Evolutionary conservation across 345 rosid genomes (phyloP).

Genomic region (Angophora floribunda): DNA sequence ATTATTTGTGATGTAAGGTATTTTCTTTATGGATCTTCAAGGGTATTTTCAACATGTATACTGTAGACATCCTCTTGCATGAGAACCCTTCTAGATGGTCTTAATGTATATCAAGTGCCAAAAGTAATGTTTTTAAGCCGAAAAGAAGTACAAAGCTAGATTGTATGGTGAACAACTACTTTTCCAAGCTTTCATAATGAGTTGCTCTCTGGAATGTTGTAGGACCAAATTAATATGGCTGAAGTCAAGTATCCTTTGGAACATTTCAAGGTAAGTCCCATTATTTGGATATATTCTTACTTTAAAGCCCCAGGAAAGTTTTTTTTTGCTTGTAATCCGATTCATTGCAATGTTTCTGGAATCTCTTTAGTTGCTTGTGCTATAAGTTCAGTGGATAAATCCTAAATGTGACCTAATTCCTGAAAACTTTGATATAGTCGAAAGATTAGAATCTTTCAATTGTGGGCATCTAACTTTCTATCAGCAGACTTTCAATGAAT

Average conservation of each 20-base stretch:
- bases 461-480: neutral
- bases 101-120: neutral
- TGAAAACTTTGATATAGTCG: neutral
- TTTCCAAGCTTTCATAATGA: neutral
- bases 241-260: constrained; percentile 84
- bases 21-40: neutral
- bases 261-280: constrained; percentile 61
- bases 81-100: neutral
- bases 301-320: neutral
- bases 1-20: neutral
- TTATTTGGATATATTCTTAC: neutral
- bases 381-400: neutral
- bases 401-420: neutral
- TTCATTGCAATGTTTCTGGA: neutral
- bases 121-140: neutral
- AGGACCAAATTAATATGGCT: constrained; percentile 92
- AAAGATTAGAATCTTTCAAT: neutral
- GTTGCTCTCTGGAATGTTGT: constrained; percentile 8
- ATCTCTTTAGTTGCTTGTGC: neutral
- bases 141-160: neutral
- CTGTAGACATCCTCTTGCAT: neutral
- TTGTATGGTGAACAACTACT: neutral
- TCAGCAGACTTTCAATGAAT: constrained; percentile 84
- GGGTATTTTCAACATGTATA: neutral
- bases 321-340: neutral